Conservation (phyloP, 1,139 yeast genomes). For the Sugiyamaella paludigena region DNA sequence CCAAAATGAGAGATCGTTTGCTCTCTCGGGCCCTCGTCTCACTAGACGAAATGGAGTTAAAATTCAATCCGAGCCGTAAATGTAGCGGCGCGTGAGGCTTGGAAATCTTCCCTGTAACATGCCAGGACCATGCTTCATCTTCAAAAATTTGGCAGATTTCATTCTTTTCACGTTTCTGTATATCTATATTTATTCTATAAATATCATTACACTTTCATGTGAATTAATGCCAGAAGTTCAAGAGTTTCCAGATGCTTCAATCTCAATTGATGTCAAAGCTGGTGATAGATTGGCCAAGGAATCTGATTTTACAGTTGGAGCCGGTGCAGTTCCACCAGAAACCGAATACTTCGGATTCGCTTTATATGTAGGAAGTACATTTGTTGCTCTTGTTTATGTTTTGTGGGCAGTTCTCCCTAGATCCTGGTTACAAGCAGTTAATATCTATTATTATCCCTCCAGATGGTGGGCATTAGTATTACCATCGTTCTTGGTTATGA, state of each 20-base stretch:
- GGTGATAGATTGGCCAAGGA: slow-evolving; percentile 53
- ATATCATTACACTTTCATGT: too few species aligned
- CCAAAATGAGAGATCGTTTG: too few species aligned
- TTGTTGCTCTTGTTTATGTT: slow-evolving; percentile 53
- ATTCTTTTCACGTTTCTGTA: too few species aligned
- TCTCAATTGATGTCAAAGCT: slow-evolving; percentile 8
- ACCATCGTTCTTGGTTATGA: slow-evolving; percentile 66
- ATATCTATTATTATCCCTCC: slow-evolving; percentile 74
- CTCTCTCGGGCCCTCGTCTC: too few species aligned
- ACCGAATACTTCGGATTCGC: slow-evolving; percentile 84
- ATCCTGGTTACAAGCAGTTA: slow-evolving; percentile 47
- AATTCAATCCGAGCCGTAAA: too few species aligned
- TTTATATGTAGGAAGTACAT: slow-evolving; percentile 59
- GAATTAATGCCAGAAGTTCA: too few species aligned
- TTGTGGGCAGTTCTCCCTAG: slow-evolving; percentile 73
- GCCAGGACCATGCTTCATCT: too few species aligned
- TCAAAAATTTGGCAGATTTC: too few species aligned
- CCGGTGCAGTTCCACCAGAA: slow-evolving; percentile 57
- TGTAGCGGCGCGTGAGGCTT: too few species aligned
- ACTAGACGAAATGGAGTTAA: too few species aligned
- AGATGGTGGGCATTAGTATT: slow-evolving; percentile 84
- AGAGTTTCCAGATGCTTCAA: background rate
- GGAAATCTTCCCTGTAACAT: too few species aligned
- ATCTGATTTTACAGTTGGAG: slow-evolving; percentile 73
- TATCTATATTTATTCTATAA: too few species aligned